phyloP scores from a whole-genome alignment of 495 filamentous ascomycete species.

The Penicillium canescens region DNA sequence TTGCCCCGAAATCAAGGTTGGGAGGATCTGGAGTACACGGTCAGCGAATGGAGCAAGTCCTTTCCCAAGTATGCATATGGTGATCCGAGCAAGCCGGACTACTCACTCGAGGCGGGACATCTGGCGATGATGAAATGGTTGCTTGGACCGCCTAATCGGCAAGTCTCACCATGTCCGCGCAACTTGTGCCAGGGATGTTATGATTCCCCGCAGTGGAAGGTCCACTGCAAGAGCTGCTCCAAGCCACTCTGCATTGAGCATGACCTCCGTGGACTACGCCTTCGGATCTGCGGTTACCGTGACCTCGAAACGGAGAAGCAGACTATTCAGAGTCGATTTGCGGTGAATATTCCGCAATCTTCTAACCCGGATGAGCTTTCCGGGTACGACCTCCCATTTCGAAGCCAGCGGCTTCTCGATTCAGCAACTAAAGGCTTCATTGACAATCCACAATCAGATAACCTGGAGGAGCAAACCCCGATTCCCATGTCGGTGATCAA shows the following conservation, averaged over 20 bases:
- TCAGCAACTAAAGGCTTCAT: constrained; percentile 45
- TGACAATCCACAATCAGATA: constrained; percentile 35
- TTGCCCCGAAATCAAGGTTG: constrained; percentile 54
- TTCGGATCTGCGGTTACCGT: constrained; percentile 59
- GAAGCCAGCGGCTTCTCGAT: constrained; percentile 32
- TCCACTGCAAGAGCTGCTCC: constrained; percentile 57
- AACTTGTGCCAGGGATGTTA: constrained; percentile 62
- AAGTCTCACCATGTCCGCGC: constrained; percentile 54
- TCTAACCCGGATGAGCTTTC: constrained; percentile 9
- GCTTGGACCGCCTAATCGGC: constrained; percentile 45
- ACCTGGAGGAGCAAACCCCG: constrained; percentile 17
- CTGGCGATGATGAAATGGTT: constrained; percentile 54
- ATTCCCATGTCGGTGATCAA: constrained; percentile 18
- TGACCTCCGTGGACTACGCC: constrained; percentile 59
- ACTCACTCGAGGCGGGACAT: constrained; percentile 45
- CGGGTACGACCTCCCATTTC: constrained; percentile 32
- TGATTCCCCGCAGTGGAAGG: constrained; percentile 58
- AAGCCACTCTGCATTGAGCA: constrained; percentile 62
- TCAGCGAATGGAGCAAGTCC: constrained; percentile 44
- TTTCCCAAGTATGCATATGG: constrained; percentile 47
- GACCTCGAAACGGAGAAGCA: constrained; percentile 56
- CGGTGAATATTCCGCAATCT: constrained; percentile 7
- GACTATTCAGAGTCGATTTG: constrained; percentile 34
- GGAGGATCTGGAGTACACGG: constrained; percentile 55
- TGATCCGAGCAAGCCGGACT: constrained; percentile 42